Evolutionary conservation across 371 early-diverging fungal species (phyloP).

Genomic region (Globomyces sp.): DNA sequence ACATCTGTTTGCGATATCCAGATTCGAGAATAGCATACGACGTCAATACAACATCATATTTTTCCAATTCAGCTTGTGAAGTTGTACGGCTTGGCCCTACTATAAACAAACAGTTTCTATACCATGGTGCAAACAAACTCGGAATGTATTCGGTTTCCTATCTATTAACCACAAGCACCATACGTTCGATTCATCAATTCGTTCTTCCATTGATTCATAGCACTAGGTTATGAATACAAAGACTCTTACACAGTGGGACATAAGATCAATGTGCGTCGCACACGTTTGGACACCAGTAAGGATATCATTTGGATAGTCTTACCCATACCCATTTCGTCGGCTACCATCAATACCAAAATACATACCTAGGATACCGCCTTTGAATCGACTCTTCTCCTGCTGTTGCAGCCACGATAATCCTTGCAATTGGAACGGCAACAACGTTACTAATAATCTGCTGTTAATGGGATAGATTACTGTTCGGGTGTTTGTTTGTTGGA

Average conservation of each 20-base stretch:
- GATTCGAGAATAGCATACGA: conserved; percentile 83
- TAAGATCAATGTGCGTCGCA: conserved; percentile 79
- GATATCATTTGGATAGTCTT: conserved; percentile 97
- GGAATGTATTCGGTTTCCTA: conserved; percentile 15
- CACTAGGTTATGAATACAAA: conserved; percentile 46
- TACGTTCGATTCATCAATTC: conserved; percentile 76
- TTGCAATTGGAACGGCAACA: conserved; percentile 87
- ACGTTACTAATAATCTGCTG: conserved; percentile 60
- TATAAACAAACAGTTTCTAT: conserved; percentile 18
- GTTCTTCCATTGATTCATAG: conserved; percentile 84
- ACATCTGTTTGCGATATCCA: conserved; percentile 69
- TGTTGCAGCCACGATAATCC: conserved; percentile 80
- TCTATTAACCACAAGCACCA: conserved; percentile 16
- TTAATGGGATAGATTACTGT: conserved; percentile 53
- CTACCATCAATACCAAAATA: conserved; percentile 21
- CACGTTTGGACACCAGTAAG: conserved; percentile 58
- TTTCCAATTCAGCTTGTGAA: conserved; percentile 47
- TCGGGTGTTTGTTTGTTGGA: conserved; percentile 1
- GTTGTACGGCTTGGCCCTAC: conserved; percentile 47
- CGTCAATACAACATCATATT: conserved; percentile 80
- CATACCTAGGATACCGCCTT: conserved; percentile 76
- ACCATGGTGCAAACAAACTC: not conserved
- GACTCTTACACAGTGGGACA: conserved; percentile 64
- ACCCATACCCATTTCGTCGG: conserved; percentile 98
- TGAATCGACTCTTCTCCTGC: conserved; percentile 69